Conservation (phyloP, 1,284 basidiomycete genomes). For the Hemileia vastatrix region DNA sequence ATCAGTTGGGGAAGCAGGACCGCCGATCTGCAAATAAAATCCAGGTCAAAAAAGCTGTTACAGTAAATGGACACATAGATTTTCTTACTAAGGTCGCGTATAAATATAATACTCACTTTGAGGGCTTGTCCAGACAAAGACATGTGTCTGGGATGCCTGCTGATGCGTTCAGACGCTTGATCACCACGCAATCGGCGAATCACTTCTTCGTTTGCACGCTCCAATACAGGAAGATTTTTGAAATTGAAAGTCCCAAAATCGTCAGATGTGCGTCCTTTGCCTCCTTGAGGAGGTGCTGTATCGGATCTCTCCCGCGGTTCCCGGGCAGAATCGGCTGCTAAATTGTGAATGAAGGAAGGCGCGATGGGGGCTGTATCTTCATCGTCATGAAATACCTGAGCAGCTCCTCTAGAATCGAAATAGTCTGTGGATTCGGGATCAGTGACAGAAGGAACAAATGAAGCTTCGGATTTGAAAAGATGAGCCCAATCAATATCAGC, state of each 20-base stretch:
- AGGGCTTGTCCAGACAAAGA: slow-evolving; percentile 9
- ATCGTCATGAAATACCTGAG: slow-evolving; percentile 78
- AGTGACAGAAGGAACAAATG: slow-evolving; percentile 87
- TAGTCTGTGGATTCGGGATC: slow-evolving; percentile 99
- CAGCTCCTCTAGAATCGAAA: slow-evolving; percentile 89
- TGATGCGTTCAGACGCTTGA: slow-evolving; percentile 31
- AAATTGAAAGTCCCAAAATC: slow-evolving; percentile 98
- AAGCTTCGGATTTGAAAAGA: slow-evolving; percentile 74
- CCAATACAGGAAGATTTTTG: slow-evolving; percentile 92
- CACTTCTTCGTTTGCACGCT: slow-evolving; percentile 97
- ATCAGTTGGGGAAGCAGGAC: slow-evolving; percentile 13
- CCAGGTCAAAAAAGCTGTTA: no score
- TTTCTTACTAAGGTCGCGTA: no score
- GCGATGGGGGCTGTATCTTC: slow-evolving; percentile 53
- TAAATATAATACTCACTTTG: slow-evolving; percentile 3
- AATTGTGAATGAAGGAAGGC: slow-evolving; percentile 27
- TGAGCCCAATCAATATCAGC: slow-evolving; percentile 84
- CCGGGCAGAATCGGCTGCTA: background rate
- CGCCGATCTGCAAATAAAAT: background rate
- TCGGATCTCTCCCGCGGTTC: background rate
- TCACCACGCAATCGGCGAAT: slow-evolving; percentile 70
- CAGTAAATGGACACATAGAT: no score
- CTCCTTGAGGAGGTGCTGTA: slow-evolving; percentile 27
- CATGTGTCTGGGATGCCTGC: slow-evolving; percentile 14
- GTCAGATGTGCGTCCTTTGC: slow-evolving; percentile 51